Percentiles rank a stretch among this genome's conserved stretches.
These are phyloP conservation scores for Russula compacta DNA, from an alignment of 768 basidiomycete species.

Conservation along the genomic window DNA sequence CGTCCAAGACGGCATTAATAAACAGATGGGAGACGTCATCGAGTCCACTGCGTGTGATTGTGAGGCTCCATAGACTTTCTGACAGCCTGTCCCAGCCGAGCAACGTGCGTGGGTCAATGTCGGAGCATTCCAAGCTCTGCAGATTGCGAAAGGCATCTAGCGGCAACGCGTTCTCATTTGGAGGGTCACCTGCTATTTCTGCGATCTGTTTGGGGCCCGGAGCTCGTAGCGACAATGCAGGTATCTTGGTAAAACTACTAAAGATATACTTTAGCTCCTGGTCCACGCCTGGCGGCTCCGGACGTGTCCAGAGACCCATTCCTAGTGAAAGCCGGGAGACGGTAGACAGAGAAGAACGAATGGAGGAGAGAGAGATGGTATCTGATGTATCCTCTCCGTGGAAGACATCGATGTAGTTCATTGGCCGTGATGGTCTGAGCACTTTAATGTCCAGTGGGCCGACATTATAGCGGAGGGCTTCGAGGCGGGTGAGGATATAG, in stretches of 20 bases:
- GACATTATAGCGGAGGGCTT: constrained; percentile 66
- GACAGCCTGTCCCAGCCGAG: constrained; percentile 79
- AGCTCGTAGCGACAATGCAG: constrained; percentile 59
- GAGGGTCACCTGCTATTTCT: constrained; percentile 61
- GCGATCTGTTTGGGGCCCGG: constrained; percentile 57
- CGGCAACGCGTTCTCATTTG: constrained; percentile 68
- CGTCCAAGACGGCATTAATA: constrained; percentile 67
- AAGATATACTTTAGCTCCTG: constrained; percentile 77
- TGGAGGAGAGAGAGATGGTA: constrained; percentile 61
- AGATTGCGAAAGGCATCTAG: constrained; percentile 81
- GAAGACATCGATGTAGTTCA: constrained; percentile 60
- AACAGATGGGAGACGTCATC: constrained; percentile 76
- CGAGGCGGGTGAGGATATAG: constrained; percentile 81
- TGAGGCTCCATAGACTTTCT: constrained; percentile 61
- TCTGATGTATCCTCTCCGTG: constrained; percentile 56
- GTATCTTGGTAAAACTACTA: constrained; percentile 85
- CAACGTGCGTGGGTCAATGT: constrained; percentile 74
- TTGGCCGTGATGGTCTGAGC: constrained; percentile 64
- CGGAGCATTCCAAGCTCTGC: constrained; percentile 60
- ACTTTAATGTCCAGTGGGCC: constrained; percentile 75
- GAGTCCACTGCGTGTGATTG: constrained; percentile 68
- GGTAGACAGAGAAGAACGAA: constrained; percentile 66
- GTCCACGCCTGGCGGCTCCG: constrained; percentile 52
- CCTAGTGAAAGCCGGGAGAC: constrained; percentile 72
- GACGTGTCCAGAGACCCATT: constrained; percentile 59